Evolutionary conservation across 257 asterid species (phyloP), one percentile per base, ranked within the genome.

Genomic region (Asclepias syriaca): DNA sequence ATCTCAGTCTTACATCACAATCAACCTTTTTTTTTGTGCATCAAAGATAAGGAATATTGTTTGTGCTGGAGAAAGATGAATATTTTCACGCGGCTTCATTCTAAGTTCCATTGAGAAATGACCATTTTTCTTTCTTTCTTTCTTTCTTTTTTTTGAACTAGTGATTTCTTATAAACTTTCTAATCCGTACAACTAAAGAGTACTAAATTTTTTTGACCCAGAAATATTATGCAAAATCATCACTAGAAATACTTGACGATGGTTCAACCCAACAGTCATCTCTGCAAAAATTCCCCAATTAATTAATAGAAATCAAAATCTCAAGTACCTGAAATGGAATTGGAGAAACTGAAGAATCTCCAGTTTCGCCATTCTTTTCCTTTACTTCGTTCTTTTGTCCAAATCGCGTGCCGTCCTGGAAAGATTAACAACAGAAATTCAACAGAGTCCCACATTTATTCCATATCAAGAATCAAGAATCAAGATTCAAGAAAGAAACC

Each of bases 401-500:
- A 56, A 37, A 18, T 16, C 74, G 40, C 54, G 6, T 55, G 6
- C 60, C 37, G 40, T 70, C 74, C 74, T 70, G 40, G 24, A 70
- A 70, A 54, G 22, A 7, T 43, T 21, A 67, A 40, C 13, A 63
- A 12, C n/a, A 66, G 24, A 66, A 66, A 4, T 60, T 32, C 9
- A 29, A 32, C 24, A 1, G 34, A 34, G 0, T 24, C 46, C 66
- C 46, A 32, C 34, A 61, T 6, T 19, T 13, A 15, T 32, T 61
- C 43, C 46, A 34, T 0, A 18, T 34, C 39, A 34, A 34, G 39
- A 34, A 29, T 32, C 16, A 6, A 59, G 14, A 51, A 0, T 29
- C 34, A 29, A 29, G 34, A 29, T 24, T 24, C 27, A 34, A 29
- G 43, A 58, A 45, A 69, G 16, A 54, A 2, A 84, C 91, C 84